phyloP scores from a whole-genome alignment of 495 filamentous ascomycete genomes.

The Aspergillus ostianus region DNA sequence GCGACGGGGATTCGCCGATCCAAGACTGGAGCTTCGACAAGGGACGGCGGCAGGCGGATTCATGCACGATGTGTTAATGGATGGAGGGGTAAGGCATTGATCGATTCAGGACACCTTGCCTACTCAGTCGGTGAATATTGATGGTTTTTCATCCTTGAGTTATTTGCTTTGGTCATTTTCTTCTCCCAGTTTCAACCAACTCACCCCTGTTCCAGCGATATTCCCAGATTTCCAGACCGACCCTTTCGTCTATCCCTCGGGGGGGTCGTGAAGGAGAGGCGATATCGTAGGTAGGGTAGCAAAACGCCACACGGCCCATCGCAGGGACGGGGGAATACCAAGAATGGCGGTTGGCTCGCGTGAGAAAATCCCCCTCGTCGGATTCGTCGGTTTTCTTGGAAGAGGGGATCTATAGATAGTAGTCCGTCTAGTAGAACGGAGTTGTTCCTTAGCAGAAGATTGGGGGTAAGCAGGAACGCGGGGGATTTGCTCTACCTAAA shows the following conservation, averaged over 20 bases:
- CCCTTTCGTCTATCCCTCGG: background rate
- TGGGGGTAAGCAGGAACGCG: too few relatives aligned
- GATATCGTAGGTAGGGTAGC: slow-evolving; percentile 1
- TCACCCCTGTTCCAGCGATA: background rate
- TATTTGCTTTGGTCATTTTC: too few relatives aligned
- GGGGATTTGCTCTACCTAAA: too few relatives aligned
- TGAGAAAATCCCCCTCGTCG: slow-evolving; percentile 4
- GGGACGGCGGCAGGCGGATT: slow-evolving; percentile 10
- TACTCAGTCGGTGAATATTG: background rate
- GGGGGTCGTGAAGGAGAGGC: background rate
- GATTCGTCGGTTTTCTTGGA: background rate
- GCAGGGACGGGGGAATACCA: background rate
- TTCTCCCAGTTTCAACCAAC: too few relatives aligned
- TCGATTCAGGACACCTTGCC: background rate
- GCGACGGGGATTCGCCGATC: slow-evolving; percentile 24
- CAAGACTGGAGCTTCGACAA: slow-evolving; percentile 20
- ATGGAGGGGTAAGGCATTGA: slow-evolving; percentile 8
- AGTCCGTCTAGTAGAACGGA: background rate
- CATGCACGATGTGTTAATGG: slow-evolving; percentile 19
- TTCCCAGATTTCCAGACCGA: background rate
- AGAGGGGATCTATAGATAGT: background rate
- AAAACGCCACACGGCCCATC: slow-evolving; percentile 5
- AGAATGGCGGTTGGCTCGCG: slow-evolving; percentile 5
- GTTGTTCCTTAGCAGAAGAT: too few relatives aligned
- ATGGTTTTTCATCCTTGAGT: too few relatives aligned